Conservation (phyloP, 2,329 filamentous ascomycete species). For the Triangularia setosa region DNA sequence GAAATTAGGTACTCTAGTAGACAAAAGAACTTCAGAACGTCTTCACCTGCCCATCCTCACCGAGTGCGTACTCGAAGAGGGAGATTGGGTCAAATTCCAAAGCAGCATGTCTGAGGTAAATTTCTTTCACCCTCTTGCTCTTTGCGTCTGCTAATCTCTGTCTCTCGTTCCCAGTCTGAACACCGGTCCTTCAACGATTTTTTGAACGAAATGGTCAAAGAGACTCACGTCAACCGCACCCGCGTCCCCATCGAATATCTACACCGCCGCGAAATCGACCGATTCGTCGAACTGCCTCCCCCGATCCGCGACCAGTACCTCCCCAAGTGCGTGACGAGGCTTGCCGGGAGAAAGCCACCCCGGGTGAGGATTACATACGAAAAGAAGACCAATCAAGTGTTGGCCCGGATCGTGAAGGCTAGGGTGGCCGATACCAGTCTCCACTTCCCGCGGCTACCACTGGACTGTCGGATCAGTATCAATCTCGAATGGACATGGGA, state of each 20-base stretch:
- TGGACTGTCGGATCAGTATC: constrained; percentile 91
- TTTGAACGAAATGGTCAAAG: constrained; percentile 65
- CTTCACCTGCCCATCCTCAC: constrained; percentile 63
- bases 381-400: constrained; percentile 63
- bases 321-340: constrained; percentile 59
- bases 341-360: constrained; percentile 49
- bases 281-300: constrained; percentile 72
- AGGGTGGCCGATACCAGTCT: constrained; percentile 87
- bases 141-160: background rate
- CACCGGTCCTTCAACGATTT: constrained; percentile 82
- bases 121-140: background rate
- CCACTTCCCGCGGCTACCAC: constrained; percentile 68
- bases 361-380: constrained; percentile 75
- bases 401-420: constrained; percentile 86
- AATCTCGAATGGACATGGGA: constrained; percentile 91
- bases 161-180: constrained; percentile 53
- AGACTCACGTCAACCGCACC: constrained; percentile 51
- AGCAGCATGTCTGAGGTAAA: constrained; percentile 87
- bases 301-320: constrained; percentile 52
- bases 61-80: constrained; percentile 65
- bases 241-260: constrained; percentile 71
- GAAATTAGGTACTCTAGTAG: constrained; percentile 79
- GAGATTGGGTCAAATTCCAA: constrained; percentile 62
- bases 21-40: constrained; percentile 67
- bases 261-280: constrained; percentile 78